A percentile compares a stretch with the other conserved stretches of the same genome.
These are phyloP conservation scores for Arabis alpina DNA, from an alignment of 345 rosid genomes.

Conservation along the genomic window DNA sequence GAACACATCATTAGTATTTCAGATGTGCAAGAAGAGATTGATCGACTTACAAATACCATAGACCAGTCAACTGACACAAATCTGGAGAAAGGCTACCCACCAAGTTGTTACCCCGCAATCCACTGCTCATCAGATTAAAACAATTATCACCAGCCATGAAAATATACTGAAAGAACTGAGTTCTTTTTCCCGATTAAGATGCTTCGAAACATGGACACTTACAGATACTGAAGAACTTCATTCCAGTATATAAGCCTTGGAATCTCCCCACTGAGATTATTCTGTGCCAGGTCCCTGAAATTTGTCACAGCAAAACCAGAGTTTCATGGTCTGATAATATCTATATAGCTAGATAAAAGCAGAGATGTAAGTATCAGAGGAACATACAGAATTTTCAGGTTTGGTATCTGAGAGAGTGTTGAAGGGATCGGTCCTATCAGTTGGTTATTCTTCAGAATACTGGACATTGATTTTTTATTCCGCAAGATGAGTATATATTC, in stretches of 20 bases:
- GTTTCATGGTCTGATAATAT: conserved; percentile 1
- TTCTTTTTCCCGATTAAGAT: too few species aligned
- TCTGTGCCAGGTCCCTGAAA: conserved; percentile 88
- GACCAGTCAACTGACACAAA: conserved; percentile 90
- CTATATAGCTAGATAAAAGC: background rate
- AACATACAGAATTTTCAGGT: conserved; percentile 82
- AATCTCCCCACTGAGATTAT: conserved; percentile 87
- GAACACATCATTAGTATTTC: background rate
- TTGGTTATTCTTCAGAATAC: conserved; percentile 82
- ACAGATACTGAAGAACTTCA: conserved; percentile 98
- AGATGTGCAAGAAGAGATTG: background rate
- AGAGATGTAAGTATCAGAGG: conserved; percentile 4
- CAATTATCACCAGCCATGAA: conserved; percentile 3
- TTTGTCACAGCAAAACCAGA: conserved; percentile 7
- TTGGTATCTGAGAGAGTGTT: conserved; percentile 91
- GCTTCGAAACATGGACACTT: conserved; percentile 42
- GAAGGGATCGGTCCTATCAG: conserved; percentile 92
- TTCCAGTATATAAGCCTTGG: conserved; percentile 99
- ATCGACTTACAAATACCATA: conserved; percentile 97
- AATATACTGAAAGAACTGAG: background rate
- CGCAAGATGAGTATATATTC: too few species aligned
- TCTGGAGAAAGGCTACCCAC: conserved; percentile 86
- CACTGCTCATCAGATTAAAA: conserved; percentile 50
- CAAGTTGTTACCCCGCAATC: conserved; percentile 90
- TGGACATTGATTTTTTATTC: conserved; percentile 36